These are phyloP conservation scores for Coemansia sp. DNA, from an alignment of 192 early-diverging fungal genomes.

Conservation along the genomic window DNA sequence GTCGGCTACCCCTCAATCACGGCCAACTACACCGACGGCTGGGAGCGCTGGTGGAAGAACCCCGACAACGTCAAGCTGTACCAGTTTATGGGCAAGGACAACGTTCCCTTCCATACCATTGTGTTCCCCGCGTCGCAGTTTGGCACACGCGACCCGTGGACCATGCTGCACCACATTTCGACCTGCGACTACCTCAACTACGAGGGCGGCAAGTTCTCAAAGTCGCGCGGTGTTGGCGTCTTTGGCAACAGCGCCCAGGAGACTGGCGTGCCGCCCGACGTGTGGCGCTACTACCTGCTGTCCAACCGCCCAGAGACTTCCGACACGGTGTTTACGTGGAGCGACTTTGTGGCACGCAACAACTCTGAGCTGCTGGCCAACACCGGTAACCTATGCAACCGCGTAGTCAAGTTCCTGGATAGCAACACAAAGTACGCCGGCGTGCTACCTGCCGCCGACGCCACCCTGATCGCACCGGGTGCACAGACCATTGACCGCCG, in stretches of 20 bases:
- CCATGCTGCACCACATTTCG: conserved; percentile 84
- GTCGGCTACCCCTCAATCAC: conserved; percentile 99
- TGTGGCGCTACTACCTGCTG: conserved; percentile 97
- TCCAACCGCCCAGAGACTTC: conserved; percentile 86
- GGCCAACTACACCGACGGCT: conserved; percentile 88
- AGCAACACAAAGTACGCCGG: conserved; percentile 80
- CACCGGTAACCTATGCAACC: conserved; percentile 97
- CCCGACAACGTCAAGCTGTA: conserved; percentile 91
- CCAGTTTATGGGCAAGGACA: conserved; percentile 99
- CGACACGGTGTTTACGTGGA: conserved; percentile 93
- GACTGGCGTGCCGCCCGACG: conserved; percentile 82
- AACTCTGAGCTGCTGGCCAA: conserved; percentile 95
- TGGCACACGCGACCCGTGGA: conserved; percentile 87
- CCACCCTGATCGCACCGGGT: conserved; percentile 38
- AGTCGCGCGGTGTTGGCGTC: conserved; percentile 92
- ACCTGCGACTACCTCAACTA: conserved; percentile 98
- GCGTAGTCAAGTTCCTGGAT: conserved; percentile 87
- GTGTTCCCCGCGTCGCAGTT: conserved; percentile 90
- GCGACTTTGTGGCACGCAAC: conserved; percentile 87
- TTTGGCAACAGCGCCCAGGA: conserved; percentile 95
- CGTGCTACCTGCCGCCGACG: conserved; percentile 62
- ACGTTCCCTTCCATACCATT: conserved; percentile 98
- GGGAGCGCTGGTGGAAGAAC: conserved; percentile 99
- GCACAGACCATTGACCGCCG: conserved; percentile 60
- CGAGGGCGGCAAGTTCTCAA: conserved; percentile 95